A percentile compares a stretch with the other conserved stretches of the same genome.
These are phyloP conservation scores for Theobroma cacao DNA, from an alignment of 345 rosid genomes.

Conservation along the genomic window DNA sequence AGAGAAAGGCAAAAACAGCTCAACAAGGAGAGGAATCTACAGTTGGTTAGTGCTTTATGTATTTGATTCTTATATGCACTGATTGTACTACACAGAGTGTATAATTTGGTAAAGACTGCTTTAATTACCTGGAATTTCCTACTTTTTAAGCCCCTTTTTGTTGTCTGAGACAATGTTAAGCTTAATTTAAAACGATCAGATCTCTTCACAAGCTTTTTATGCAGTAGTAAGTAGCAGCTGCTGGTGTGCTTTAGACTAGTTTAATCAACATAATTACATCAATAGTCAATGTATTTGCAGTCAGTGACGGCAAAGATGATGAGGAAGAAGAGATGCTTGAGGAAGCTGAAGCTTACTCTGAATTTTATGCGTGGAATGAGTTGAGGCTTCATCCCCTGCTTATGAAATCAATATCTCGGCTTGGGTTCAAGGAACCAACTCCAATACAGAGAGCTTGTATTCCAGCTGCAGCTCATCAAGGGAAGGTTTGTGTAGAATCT, in stretches of 20 bases:
- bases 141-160: neutral
- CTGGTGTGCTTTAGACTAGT: neutral
- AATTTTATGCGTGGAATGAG: conserved; percentile 75
- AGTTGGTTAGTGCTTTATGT: conserved; percentile 46
- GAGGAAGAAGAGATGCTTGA: conserved; percentile 46
- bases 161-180: neutral
- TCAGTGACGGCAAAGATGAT: conserved; percentile 29
- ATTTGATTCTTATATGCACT: neutral
- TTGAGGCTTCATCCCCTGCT: conserved; percentile 81
- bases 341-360: conserved; percentile 41
- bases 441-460: conserved; percentile 87
- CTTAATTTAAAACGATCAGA: neutral
- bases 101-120: neutral
- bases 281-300: conserved; percentile 30
- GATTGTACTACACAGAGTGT: neutral
- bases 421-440: conserved; percentile 91
- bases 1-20: conserved; percentile 33
- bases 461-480: conserved; percentile 91
- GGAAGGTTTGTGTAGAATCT: conserved; percentile 58
- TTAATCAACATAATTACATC: too few relatives aligned
- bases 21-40: conserved; percentile 29
- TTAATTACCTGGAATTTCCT: neutral
- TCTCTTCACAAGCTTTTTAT: neutral
- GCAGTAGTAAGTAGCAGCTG: neutral
- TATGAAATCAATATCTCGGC: conserved; percentile 67